Conservation (phyloP, 2,329 filamentous ascomycete genomes). For the Penicillium expansum region DNA sequence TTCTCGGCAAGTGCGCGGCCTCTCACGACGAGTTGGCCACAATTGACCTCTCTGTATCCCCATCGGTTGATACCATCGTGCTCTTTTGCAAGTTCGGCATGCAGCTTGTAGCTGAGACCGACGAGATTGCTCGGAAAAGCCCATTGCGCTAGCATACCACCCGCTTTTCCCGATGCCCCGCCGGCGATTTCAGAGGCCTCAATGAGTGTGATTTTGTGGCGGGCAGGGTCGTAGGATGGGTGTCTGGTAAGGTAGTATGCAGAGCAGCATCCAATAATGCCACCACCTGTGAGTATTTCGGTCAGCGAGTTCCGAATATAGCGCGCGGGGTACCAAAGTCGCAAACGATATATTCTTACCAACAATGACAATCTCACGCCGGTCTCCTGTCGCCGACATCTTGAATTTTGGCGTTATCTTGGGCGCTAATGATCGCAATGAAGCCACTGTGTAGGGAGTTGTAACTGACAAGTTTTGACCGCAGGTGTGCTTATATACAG, state of each 20-base stretch:
- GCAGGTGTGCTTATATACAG: conserved; percentile 4
- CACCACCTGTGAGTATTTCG: conserved; percentile 62
- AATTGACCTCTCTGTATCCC: conserved; percentile 80
- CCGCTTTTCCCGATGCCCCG: conserved; percentile 93
- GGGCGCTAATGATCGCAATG: conserved; percentile 14
- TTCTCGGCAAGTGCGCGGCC: conserved; percentile 43
- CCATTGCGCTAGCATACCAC: conserved; percentile 85
- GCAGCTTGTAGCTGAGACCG: conserved; percentile 78
- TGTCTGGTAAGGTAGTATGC: conserved; percentile 91
- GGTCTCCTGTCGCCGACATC: conserved; percentile 31
- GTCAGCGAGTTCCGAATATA: conserved; percentile 5
- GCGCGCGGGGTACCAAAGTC: conserved; percentile 24
- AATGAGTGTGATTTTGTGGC: conserved; percentile 77
- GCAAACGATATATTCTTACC: conserved; percentile 28
- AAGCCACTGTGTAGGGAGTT: conserved; percentile 25
- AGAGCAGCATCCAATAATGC: conserved; percentile 87
- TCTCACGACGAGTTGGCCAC: conserved; percentile 62
- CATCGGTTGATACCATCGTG: conserved; percentile 75
- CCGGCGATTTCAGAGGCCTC: conserved; percentile 83
- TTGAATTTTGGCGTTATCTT: conserved; percentile 22
- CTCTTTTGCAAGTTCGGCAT: conserved; percentile 78
- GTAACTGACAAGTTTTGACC: not conserved
- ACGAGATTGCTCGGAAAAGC: conserved; percentile 84
- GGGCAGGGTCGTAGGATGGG: conserved; percentile 69
- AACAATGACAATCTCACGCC: conserved; percentile 42